Base-by-base conservation (phyloP, 2,329 filamentous ascomycete species). In the Alternaria metachromatica region DNA sequence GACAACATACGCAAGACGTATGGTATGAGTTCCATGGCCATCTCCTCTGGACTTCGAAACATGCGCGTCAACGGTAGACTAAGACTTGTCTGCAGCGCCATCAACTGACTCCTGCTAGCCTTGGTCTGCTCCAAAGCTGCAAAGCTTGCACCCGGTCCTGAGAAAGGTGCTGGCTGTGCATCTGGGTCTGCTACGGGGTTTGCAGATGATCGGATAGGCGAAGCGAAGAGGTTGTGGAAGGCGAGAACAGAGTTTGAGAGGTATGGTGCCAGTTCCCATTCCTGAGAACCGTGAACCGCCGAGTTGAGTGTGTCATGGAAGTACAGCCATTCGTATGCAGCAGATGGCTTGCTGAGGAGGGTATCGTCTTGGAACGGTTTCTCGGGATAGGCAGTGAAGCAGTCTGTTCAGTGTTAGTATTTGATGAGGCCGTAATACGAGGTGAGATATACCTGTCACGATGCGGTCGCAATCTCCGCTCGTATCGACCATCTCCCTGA, bases 361-460 rank as follows among this genome's bases (percentile, higher is more conserved):
- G 90, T 91, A 79, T 99, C 96, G 78, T 99, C 96, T 82, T 97
- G 96, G 80, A 92, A 99, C 20, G 94, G 90, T 71, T 94, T 92
- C 45, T 88, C 89, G 0, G 95, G 94, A 78, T 97, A 99, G 69
- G 92, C 87, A 21, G 91, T 85, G 75, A 97, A 97, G 72, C 96
- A 90, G 66, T 98, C 92, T 18, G 60, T 11, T 23, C 8, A 10
- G 15, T 58, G 60, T 73, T 54, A 76, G 72, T 21, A 50, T 21
- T 25, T 3, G 28, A 18, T 13, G n/a, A 13, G 2, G 20, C 8
- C 20, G 6, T 6, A 20, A 7, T 28, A 25, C 5, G 6, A 30
- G 10, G 15, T 11, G 48, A 9, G 43, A 60, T 70, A 50, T 75
- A 81, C 81, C 87, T 12, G 89, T 90, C 75, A 95, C 85, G 72